phyloP scores from a whole-genome alignment of 2,329 filamentous ascomycete genomes.

The Aspergillus caelatus region DNA sequence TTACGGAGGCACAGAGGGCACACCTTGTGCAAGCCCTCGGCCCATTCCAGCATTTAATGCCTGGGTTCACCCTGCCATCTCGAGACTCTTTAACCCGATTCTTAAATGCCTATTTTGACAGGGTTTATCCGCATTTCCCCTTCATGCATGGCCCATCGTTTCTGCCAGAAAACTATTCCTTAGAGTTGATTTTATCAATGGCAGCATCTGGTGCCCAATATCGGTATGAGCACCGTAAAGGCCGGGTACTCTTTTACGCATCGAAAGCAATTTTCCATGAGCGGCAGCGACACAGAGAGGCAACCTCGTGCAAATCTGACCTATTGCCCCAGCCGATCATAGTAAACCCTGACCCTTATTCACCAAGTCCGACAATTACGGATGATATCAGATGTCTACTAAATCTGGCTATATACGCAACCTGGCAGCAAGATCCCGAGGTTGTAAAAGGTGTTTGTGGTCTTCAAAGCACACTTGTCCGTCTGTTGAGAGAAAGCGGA shows the following conservation, averaged over 20 bases:
- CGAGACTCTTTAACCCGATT: background rate
- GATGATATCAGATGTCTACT: background rate
- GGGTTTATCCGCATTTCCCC: background rate
- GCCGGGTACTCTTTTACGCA: background rate
- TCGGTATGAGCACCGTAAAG: constrained; percentile 1
- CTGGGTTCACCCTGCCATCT: background rate
- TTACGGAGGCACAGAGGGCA: background rate
- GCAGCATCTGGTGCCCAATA: background rate
- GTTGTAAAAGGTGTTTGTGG: background rate
- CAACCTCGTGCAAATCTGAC: background rate
- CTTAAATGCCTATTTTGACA: background rate
- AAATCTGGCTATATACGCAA: background rate
- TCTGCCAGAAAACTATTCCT: background rate
- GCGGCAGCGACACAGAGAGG: background rate
- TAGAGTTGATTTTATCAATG: background rate
- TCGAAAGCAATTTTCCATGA: background rate
- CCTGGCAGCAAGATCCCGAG: background rate
- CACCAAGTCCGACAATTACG: background rate
- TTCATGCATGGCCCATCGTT: background rate
- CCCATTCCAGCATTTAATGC: background rate
- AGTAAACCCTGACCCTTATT: background rate
- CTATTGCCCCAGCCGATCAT: background rate
- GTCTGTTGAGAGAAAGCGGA: background rate
- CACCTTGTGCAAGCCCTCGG: background rate
- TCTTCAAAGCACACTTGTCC: background rate